Base-by-base conservation (phyloP, 2,329 filamentous ascomycete species). In the Arthrobotrys pseudoclavata region DNA sequence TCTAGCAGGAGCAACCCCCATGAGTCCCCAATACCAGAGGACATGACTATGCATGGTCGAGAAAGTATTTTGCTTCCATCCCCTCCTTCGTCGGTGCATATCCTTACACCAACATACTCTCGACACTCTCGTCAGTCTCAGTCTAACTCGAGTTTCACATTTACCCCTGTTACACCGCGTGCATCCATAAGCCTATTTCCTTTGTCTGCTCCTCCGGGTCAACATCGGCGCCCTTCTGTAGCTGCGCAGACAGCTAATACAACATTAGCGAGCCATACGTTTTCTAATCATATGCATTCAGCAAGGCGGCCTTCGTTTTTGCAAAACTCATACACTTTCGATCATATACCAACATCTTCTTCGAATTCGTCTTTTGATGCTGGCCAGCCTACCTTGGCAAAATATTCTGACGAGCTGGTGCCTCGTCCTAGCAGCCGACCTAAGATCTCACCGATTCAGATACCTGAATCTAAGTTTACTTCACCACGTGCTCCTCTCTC, bases 81-180 rank as follows among this genome's bases (percentile, higher is more conserved):
- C 12, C 74, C 74, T 15, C 74, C 72, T 42, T 76, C 72, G 0
- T 76, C 74, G 1, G 61, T 71, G 4, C 74, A 71, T 48, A 70
- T 71, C 15, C 67, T 71, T 12, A 77, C 67, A n/a, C 74, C 74
- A 12, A 71, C 74, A 18, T 37, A 53, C 12, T 77, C 67, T 34
- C 74, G 74, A 34, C 74, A 77, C 22, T 77, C 74, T 57, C 67
- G 67, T 5, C 67, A 67, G 40, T 77, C 74, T 3, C 67, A 70
- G 2, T 77, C 74, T 9, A 77, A 77, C 20, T 77, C 74, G 4
- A 77, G 74, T 48, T 77, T 77, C 45, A 77, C 74, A 47, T 77
- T 71, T 20, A 77, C 74, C 1, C 74, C 74, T 10, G 42, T 71
- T 18, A 77, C 74, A 1, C 74, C 74, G 10, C 67, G 74, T 29